These are phyloP conservation scores for Allodekkera sacchari DNA, from an alignment of 805 yeast species.

Conservation along the genomic window DNA sequence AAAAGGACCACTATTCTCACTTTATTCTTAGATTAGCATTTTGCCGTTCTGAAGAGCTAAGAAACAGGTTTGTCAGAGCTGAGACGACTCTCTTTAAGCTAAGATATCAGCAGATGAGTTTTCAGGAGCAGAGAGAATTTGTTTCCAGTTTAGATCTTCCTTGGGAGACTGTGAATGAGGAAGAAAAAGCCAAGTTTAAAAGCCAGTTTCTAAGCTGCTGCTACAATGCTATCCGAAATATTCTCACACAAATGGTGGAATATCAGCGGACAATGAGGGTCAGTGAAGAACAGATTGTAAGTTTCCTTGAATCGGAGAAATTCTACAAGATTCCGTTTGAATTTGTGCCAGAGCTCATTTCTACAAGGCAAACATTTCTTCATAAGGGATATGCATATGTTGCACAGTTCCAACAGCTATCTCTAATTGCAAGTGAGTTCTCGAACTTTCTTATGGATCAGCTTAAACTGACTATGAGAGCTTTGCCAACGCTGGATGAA, in stretches of 20 bases:
- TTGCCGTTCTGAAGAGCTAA: constrained; percentile 76
- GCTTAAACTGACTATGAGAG: constrained; percentile 61
- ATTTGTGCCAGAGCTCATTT: constrained; percentile 68
- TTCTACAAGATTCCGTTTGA: constrained; percentile 86
- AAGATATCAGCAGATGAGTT: constrained; percentile 57
- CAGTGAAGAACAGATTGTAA: constrained; percentile 43
- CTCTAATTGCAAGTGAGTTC: constrained; percentile 64
- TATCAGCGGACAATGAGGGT: constrained; percentile 13
- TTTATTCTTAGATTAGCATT: constrained; percentile 82
- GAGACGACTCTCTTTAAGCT: constrained; percentile 70
- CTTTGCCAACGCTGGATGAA: constrained; percentile 80
- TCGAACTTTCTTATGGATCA: constrained; percentile 40
- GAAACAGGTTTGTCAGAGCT: constrained; percentile 68
- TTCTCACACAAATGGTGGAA: constrained; percentile 26
- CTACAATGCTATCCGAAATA: constrained; percentile 31
- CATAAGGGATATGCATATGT: constrained; percentile 72
- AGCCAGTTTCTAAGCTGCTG: constrained; percentile 50
- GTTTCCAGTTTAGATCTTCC: constrained; percentile 57
- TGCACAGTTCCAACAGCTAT: constrained; percentile 73
- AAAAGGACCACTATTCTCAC: constrained; percentile 89
- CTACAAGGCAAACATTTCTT: constrained; percentile 61
- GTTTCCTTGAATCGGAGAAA: constrained; percentile 48
- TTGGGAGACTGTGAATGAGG: constrained; percentile 58
- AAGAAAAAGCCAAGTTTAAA: constrained; percentile 47
- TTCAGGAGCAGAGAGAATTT: constrained; percentile 62